Base-by-base conservation (phyloP, 169 alveolate species). In the Cryptosporidium sp. region DNA sequence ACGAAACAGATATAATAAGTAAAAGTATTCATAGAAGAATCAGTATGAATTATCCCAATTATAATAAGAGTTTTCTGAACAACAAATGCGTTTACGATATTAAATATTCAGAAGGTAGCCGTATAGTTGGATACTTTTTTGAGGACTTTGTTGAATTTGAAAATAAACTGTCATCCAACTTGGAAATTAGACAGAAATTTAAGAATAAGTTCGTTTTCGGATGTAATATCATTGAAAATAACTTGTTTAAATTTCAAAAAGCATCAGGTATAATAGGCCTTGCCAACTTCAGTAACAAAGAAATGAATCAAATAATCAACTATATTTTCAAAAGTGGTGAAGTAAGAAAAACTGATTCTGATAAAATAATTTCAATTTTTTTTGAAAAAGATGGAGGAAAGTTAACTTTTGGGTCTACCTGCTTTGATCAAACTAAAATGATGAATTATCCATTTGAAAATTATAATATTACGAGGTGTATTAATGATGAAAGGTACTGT, bases 231-330 rank as follows among this genome's bases (percentile, higher is more conserved):
- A 62, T 62, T 65, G 94, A 92, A 65, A 86, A 93, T 23, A 84
- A 56, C 16, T 71, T 91, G 10, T 92, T 92, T 39, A 69, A 85
- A 29, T 44, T 68, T 58, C 94, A 92, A 70, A 72, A 69, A 62
- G 94, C 94, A 42, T 56, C 93, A 8, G 94, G 94, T 31, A 91
- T 92, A 21, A 65, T 85, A 65, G 94, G 94, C 3, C 62, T 92
- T 37, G 94, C 80, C 2, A 62, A 80, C 60, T 62, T 37, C 62
- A 39, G 37, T 21, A 60, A 31, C 10, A 16, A 3, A 26, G 75
- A 53, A 29, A 65, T 65, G 44, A 65, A 65, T 21, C 42, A 35
- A 37, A 65, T 65, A 65, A 65, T 65, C 29, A 35, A 65, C 51
- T 65, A 14, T 31, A 31, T 65, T 1, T n/a, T 33, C 18, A 10